Base-by-base conservation (phyloP, 306 rosid genomes). In the Acacia acuminata region DNA sequence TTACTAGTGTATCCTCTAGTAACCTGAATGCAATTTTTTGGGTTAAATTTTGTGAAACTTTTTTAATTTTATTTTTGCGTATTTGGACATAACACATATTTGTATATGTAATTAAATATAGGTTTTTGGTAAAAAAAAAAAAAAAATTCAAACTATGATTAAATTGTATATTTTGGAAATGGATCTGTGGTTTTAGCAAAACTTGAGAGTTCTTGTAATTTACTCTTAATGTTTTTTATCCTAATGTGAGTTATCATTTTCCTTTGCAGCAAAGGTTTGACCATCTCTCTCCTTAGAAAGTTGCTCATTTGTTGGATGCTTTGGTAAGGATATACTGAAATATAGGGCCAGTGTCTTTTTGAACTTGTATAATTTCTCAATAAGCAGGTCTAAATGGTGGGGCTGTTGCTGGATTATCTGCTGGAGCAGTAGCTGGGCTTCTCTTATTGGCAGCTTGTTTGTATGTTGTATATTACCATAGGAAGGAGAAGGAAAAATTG, bases 371-470 rank as follows among this genome's bases (percentile, higher is more conserved):
- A 69, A 65, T 69, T 69, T 87, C 75, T 81, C 74, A 75, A 77
- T 60, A 63, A 88, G 81, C 93, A 88, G 97, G 91, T 72, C 73
- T 85, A 61, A 56, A 77, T 8, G 87, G 81, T 72, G 89, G 87
- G 75, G 56, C 71, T 78, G 84, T 88, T 43, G 90, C 87, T 85
- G 95, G 91, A 79, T 73, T 91, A 91, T 43, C 81, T 64, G 83
- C 85, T 25, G 97, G 89, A 84, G 92, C 55, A 67, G 81, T 86
- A 79, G 91, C 81, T 69, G 93, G 50, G 71, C 53, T 90, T 78
- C 83, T 92, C 71, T 16, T 88, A 17, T 58, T 90, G 65, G 89
- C 84, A 20, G 86, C 72, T 36, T 79, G 67, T 71, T 34, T 87
- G 36, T 91, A 81, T 82, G 66, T 88, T 73, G 82, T 19, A 9